Evolutionary conservation across 164 flowering plant genomes (phyloP), one percentile per base, ranked within the genome.

Genomic region (Kingdonia uniflora): DNA sequence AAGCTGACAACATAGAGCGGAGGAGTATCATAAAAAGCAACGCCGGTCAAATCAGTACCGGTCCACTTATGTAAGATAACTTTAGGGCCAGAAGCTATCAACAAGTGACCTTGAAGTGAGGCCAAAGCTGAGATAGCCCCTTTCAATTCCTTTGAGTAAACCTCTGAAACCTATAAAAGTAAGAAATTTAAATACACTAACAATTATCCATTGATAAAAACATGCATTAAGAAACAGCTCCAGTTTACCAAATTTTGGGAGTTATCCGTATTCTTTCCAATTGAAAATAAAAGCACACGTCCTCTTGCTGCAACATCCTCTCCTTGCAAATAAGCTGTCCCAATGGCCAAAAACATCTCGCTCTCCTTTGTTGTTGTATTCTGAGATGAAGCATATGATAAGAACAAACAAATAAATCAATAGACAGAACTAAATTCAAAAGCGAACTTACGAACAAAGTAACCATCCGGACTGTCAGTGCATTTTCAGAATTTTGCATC

Each of bases 301-400:
- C 99, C 99, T 68, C 99, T 82, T 24, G 82, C 95, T 58, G 97
- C 91, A 56, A 89, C 90, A 76, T 94, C 99, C 70, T 94, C 99
- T 56, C 99, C 99, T 83, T 94, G 99, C 49, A 89, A 89, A 68
- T 89, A 89, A 45, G 97, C 99, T 55, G 99, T 94, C 42, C 99
- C 97, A 72, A 89, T 59, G 15, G 96, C 99, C 71, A 94, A 62
- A 71, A 94, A 89, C 29, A 90, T 86, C 67, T 94, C 97, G 68
- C 79, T 89, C 66, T 81, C 89, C 55, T 78, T 82, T 42, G 92
- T 82, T 5, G 77, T 72, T 38, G 86, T 70, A 67, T 94, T 94
- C 96, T 86, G 81, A 29, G 56, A 43, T 41, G 44, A 14, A 41
- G 1, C 12, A 24, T n/a, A 39, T 22, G 17, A 52, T 35, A 17